Percentiles rank a stretch among this genome's conserved stretches.
phyloP scores from a whole-genome alignment of 768 basidiomycete species.

The Gloeostereum incarnatum region DNA sequence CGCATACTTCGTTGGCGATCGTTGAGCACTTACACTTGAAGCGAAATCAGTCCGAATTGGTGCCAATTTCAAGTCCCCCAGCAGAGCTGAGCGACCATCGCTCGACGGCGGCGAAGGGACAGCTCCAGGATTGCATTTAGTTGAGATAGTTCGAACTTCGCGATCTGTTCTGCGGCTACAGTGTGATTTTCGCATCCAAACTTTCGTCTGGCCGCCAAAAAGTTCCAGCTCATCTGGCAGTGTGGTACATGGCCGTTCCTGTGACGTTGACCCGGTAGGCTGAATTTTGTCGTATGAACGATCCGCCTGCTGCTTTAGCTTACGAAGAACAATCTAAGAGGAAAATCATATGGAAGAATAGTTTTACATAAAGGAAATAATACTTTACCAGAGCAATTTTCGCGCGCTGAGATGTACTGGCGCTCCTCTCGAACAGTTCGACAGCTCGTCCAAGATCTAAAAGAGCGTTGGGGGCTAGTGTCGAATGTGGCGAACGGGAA shows the following conservation, averaged over 20 bases:
- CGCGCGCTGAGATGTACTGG: slow-evolving; percentile 34
- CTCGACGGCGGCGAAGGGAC: background rate
- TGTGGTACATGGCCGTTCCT: background rate
- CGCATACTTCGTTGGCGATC: no score
- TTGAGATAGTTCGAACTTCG: background rate
- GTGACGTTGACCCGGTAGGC: background rate
- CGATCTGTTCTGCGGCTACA: background rate
- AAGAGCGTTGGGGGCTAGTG: slow-evolving; percentile 38
- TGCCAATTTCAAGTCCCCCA: background rate
- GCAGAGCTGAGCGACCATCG: background rate
- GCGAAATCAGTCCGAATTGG: background rate
- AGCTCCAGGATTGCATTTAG: background rate
- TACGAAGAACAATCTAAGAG: slow-evolving; percentile 30
- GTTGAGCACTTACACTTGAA: background rate
- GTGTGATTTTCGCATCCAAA: slow-evolving; percentile 19
- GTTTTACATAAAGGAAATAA: background rate
- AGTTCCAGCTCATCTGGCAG: slow-evolving; percentile 34
- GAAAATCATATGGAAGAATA: background rate
- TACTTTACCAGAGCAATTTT: slow-evolving; percentile 32
- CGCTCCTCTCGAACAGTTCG: slow-evolving; percentile 34
- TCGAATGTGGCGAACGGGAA: slow-evolving; percentile 42
- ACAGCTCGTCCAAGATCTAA: slow-evolving; percentile 37
- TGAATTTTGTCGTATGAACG: slow-evolving; percentile 18
- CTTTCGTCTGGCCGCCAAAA: slow-evolving; percentile 42
- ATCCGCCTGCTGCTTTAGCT: slow-evolving; percentile 35